Conservation (phyloP, 768 basidiomycete species). For the Tephrocybe rancida region DNA sequence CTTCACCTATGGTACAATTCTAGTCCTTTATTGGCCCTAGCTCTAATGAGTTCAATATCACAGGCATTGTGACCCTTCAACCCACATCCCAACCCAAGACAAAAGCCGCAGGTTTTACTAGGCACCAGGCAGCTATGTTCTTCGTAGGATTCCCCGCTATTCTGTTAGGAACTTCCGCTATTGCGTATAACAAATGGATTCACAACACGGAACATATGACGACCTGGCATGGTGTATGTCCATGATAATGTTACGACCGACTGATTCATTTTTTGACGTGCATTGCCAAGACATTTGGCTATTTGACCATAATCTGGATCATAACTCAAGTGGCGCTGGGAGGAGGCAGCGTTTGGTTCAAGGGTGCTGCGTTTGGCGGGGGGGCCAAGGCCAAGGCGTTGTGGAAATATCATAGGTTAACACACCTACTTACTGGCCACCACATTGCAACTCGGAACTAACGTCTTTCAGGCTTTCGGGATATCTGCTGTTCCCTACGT, state of each 20-base stretch:
- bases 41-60: neutral
- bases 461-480: conserved; percentile 59
- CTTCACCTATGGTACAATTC: conserved; percentile 60
- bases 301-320: conserved; percentile 65
- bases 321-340: conserved; percentile 63
- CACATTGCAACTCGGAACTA: neutral
- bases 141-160: conserved; percentile 58
- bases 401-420: conserved; percentile 85
- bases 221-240: conserved; percentile 74
- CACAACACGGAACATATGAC: conserved; percentile 59
- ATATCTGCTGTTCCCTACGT: conserved; percentile 63
- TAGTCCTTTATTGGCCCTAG: neutral
- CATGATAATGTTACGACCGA: neutral
- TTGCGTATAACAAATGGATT: conserved; percentile 62
- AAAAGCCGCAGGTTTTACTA: conserved; percentile 65
- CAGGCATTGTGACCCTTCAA: conserved; percentile 77
- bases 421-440: neutral
- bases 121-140: conserved; percentile 70
- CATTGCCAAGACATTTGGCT: conserved; percentile 56
- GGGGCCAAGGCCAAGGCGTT: conserved; percentile 68
- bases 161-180: conserved; percentile 58
- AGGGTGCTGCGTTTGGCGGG: conserved; percentile 71
- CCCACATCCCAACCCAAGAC: conserved; percentile 68
- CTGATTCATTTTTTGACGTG: neutral
- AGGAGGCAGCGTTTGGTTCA: conserved; percentile 78